phyloP scores from a whole-genome alignment of 805 yeast species.

The Teunomyces stri region DNA sequence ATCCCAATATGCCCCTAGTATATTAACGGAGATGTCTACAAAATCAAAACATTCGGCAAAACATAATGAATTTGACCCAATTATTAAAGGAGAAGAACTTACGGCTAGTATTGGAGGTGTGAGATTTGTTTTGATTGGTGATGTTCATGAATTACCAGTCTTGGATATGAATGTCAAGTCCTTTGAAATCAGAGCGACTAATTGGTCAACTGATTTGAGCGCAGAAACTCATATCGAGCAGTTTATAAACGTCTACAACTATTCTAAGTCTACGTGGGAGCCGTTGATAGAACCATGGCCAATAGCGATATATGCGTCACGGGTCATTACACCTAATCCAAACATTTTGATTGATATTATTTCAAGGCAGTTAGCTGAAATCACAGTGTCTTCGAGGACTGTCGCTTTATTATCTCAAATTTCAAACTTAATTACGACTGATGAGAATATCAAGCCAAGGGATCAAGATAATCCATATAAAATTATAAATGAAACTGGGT shows the following conservation, averaged over 20 bases:
- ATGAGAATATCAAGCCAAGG: constrained; percentile 56
- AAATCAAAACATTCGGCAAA: constrained; percentile 14
- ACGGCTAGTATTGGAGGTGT: constrained; percentile 69
- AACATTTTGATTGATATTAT: constrained; percentile 62
- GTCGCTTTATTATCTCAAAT: constrained; percentile 75
- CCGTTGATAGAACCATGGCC: constrained; percentile 90
- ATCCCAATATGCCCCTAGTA: constrained; percentile 67
- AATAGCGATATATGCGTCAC: constrained; percentile 66
- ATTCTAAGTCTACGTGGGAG: constrained; percentile 91
- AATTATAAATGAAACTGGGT: constrained; percentile 82
- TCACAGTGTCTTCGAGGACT: constrained; percentile 78
- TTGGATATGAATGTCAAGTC: constrained; percentile 72
- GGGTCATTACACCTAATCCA: constrained; percentile 42
- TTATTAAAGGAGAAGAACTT: constrained; percentile 68
- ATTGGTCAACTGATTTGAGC: constrained; percentile 85
- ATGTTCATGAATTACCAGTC: constrained; percentile 86
- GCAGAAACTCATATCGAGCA: constrained; percentile 66
- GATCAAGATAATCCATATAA: constrained; percentile 82
- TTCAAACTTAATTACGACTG: constrained; percentile 53
- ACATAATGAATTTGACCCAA: constrained; percentile 30
- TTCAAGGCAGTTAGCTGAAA: constrained; percentile 74
- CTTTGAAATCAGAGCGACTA: constrained; percentile 62
- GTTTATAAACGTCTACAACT: constrained; percentile 75
- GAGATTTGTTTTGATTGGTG: constrained; percentile 82
- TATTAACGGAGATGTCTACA: constrained; percentile 50